Evolutionary conservation across 148 eudicot species (phyloP), one percentile per base, ranked within the genome.

Genomic region (Diospyros kaki): DNA sequence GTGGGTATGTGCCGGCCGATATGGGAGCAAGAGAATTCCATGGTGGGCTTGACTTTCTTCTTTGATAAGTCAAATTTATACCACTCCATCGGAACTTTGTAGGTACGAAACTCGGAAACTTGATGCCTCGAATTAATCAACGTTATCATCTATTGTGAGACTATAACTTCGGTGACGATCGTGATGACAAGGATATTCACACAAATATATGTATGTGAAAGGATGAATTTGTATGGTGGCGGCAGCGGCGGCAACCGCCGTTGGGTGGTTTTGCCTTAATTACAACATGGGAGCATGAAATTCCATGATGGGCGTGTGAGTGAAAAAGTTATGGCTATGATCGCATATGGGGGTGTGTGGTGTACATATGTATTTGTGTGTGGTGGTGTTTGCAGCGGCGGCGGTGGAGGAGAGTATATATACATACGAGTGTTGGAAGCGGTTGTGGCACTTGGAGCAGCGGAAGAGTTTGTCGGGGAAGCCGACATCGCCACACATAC

Each of bases 391-490:
- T 46, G 13, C 42, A 45, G 42, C 9, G 15, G 61, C 18, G 51
- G 1, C 4, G 42, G 11, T 1, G 44, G 39, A 39, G 14, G 52
- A 2, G 18, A 46, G 52, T n/a, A 13, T 48, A 38, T 11, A 38
- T 38, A 38, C 91, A 3, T 88, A 88, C 91, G 89, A 86, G 91
- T 88, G 91, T 66, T 88, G 91, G 76, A 80, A 84, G 77, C 91
- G 91, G 73, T 74, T 50, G 54, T 66, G 83, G 80, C 91, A 88
- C 75, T 83, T 84, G 83, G 38, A 69, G 81, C 91, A 88, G 75
- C 85, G 89, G 86, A 88, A 88, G 79, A 88, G 87, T 81, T 88
- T 88, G 71, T 88, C 91, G 2, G 91, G 78, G 77, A 88, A 88
- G 52, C 91, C 91, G 2, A 88, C 84, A 41, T 88, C 91, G 43